Percentiles rank a stretch among this genome's conserved stretches.
Evolutionary conservation across 768 basidiomycete species (phyloP).

Genomic region (Mycena floridula): DNA sequence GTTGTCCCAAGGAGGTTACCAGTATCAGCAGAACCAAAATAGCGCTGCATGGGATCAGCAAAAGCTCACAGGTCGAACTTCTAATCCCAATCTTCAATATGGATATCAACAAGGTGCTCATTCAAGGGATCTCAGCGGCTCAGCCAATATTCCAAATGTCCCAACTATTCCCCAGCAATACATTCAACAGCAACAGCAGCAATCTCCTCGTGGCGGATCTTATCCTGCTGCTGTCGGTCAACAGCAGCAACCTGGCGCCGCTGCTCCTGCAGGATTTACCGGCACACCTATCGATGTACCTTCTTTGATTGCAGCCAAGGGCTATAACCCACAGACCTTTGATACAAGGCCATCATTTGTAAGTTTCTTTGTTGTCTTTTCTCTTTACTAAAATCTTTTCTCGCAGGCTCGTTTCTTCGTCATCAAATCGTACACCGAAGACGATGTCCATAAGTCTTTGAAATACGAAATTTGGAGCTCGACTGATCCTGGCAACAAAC

Average conservation of each 20-base stretch:
- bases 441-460: constrained; percentile 97
- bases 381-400: constrained; percentile 1
- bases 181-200: constrained; percentile 52
- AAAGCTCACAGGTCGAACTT: constrained; percentile 51
- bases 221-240: constrained; percentile 22
- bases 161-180: constrained; percentile 73
- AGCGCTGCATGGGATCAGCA: constrained; percentile 58
- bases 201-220: constrained; percentile 33
- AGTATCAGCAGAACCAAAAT: constrained; percentile 29
- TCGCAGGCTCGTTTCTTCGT: constrained; percentile 87
- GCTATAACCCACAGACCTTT: constrained; percentile 85
- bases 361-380: constrained; percentile 24
- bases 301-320: constrained; percentile 78
- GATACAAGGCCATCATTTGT: constrained; percentile 78
- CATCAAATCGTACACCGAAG: constrained; percentile 98
- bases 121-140: constrained; percentile 26
- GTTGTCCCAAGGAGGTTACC: constrained; percentile 33
- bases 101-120: constrained; percentile 43
- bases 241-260: constrained; percentile 15
- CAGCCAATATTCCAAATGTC: constrained; percentile 49
- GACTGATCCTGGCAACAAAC: constrained; percentile 94
- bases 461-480: constrained; percentile 99
- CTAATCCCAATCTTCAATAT: constrained; percentile 67
- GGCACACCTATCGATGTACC: constrained; percentile 79
- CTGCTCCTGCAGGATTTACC: constrained; percentile 28